A percentile compares a stretch with the other conserved stretches of the same genome.
Evolutionary conservation across 2,329 filamentous ascomycete genomes (phyloP).

Genomic region (Lachnellula suecica): DNA sequence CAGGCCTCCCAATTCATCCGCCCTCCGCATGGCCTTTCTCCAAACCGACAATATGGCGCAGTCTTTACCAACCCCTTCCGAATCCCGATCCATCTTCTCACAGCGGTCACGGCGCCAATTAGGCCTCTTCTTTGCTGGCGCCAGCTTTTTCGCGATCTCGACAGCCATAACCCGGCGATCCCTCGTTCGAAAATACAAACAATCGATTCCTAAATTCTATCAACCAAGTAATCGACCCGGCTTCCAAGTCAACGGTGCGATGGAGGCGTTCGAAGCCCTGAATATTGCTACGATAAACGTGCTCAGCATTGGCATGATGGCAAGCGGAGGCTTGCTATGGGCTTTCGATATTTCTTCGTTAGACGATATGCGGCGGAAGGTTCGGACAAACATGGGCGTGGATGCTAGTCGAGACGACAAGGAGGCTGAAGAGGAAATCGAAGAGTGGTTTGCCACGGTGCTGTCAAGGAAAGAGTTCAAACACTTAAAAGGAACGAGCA

Average conservation of each 20-base stretch:
- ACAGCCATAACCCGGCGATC: conserved; percentile 70
- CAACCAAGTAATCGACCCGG: conserved; percentile 56
- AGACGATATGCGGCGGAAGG: conserved; percentile 59
- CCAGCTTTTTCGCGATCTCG: conserved; percentile 73
- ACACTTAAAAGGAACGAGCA: conserved; percentile 9
- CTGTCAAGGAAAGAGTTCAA: conserved; percentile 57
- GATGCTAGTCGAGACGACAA: conserved; percentile 39
- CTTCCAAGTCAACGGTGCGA: conserved; percentile 56
- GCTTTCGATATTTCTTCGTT: conserved; percentile 73
- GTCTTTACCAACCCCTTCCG: conserved; percentile 5
- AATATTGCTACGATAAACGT: conserved; percentile 87
- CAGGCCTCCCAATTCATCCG: neutral
- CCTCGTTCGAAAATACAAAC: conserved; percentile 60
- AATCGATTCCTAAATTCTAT: conserved; percentile 71
- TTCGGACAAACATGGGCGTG: conserved; percentile 43
- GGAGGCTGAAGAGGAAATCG: conserved; percentile 59
- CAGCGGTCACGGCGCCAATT: conserved; percentile 52
- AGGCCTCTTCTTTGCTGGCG: conserved; percentile 71
- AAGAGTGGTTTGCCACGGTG: conserved; percentile 59
- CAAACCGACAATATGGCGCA: conserved; percentile 16
- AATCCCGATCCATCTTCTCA: conserved; percentile 30
- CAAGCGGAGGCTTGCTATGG: conserved; percentile 71
- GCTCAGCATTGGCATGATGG: conserved; percentile 70
- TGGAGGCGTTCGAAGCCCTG: conserved; percentile 80
- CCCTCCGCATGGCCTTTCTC: conserved; percentile 19